Percentiles rank a stretch among this genome's conserved stretches.
Conservation (phyloP, 2,329 filamentous ascomycete genomes). For the Beauveria brongniartii region DNA sequence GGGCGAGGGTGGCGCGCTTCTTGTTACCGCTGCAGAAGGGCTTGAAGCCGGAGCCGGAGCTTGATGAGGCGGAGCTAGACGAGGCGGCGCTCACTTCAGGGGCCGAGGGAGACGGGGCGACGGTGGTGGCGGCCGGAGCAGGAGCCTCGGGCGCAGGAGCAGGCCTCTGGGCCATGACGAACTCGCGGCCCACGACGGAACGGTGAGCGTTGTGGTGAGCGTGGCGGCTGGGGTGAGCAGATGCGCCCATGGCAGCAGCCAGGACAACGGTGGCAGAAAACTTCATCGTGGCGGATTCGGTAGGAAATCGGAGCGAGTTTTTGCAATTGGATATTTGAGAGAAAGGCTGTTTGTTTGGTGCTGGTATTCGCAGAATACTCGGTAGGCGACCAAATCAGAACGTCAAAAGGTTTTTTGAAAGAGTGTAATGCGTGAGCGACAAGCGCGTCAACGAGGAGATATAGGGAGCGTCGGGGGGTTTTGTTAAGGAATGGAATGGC, state of each 20-base stretch:
- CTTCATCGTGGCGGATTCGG: conserved; percentile 29
- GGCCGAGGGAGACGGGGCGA: background rate
- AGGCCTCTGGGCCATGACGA: conserved; percentile 28
- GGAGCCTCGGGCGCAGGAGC: conserved; percentile 11
- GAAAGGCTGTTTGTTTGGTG: background rate
- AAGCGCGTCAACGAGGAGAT: conserved; percentile 9
- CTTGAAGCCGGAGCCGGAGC: conserved; percentile 16
- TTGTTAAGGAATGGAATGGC: conserved; percentile 13
- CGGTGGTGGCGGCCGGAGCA: conserved; percentile 9
- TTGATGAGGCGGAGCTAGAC: background rate
- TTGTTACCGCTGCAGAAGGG: conserved; percentile 27
- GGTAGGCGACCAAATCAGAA: conserved; percentile 11
- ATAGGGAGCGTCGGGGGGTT: conserved; percentile 8
- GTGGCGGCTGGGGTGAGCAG: conserved; percentile 33
- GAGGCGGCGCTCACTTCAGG: background rate
- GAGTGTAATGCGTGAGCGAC: conserved; percentile 12
- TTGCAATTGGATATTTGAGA: background rate
- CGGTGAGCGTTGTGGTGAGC: conserved; percentile 28
- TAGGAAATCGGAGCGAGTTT: background rate
- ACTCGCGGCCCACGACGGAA: conserved; percentile 24
- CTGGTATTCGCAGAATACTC: conserved; percentile 11
- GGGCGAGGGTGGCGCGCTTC: conserved; percentile 38
- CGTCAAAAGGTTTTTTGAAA: background rate
- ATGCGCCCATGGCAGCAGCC: conserved; percentile 32
- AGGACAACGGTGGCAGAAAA: conserved; percentile 30